Conservation (phyloP, 352 stramenopile species). For the Phytophthora palmivora region DNA sequence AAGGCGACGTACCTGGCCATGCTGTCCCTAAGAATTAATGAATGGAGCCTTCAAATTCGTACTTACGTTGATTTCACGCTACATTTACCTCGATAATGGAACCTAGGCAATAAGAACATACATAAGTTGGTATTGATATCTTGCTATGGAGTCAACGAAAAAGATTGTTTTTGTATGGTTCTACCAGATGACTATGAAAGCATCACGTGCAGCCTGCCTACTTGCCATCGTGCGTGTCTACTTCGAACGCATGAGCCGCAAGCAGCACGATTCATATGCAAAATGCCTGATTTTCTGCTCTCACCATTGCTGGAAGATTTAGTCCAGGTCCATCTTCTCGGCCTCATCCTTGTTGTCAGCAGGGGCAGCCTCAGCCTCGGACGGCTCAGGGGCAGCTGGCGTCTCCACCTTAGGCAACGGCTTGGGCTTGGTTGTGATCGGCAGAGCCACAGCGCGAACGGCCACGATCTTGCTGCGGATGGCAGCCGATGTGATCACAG, state of each 20-base stretch:
- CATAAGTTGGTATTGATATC: background rate
- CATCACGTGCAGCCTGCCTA: conserved; percentile 16
- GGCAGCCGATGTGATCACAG: conserved; percentile 90
- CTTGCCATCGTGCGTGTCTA: conserved; percentile 28
- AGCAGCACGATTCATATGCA: conserved; percentile 37
- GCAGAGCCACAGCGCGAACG: conserved; percentile 90
- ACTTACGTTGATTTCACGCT: conserved; percentile 9
- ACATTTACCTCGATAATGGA: background rate
- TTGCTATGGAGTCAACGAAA: conserved; percentile 19
- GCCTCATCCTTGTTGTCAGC: conserved; percentile 50
- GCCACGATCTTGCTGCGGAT: conserved; percentile 93
- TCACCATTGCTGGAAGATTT: conserved; percentile 33
- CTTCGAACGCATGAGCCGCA: conserved; percentile 26
- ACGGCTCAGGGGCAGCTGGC: conserved; percentile 49
- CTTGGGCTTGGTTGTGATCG: conserved; percentile 98
- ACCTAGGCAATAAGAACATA: background rate
- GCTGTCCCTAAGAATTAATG: conserved; percentile 24
- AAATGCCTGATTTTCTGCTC: conserved; percentile 26
- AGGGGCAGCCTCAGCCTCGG: conserved; percentile 43
- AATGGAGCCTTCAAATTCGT: conserved; percentile 36
- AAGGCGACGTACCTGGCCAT: conserved; percentile 37
- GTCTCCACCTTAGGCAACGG: conserved; percentile 83
- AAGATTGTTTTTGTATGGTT: conserved; percentile 35
- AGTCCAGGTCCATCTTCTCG: conserved; percentile 91
- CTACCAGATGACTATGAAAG: conserved; percentile 34